Base-by-base conservation (phyloP, 345 rosid genomes). In the Rhodomyrtus tomentosa region DNA sequence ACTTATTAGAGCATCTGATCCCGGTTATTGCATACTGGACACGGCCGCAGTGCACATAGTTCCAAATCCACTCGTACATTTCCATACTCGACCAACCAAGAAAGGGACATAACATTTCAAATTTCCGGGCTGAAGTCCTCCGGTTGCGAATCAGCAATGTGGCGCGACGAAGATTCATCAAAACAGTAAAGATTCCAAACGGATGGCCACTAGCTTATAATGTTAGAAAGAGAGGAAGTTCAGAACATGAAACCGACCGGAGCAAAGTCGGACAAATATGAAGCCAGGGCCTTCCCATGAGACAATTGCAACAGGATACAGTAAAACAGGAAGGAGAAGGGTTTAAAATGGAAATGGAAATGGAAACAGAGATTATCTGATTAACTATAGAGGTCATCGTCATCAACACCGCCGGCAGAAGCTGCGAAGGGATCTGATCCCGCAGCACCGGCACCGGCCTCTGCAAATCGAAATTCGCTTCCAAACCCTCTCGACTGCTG, bases 401-500 rank as follows among this genome's bases (percentile, higher is more conserved):
- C 99, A 51, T 93, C 95, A 15, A 88, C 97, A 0, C 85, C 95
- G 1, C 90, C 97, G 13, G 95, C 94, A 6, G 99, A 84, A 79
- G 95, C 89, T 9, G 94, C 93, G 83, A 96, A 96, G 40, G 98
- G 94, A 88, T 96, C 97, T 32, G 98, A 82, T 15, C 90, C 87
- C 12, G 88, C 87, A 24, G 89, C 86, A 55, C 93, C 88, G 0
- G 90, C 50, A 11, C 91, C 87, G 3, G 93, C 81, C 4, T 94
- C 91, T 10, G 96, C 25, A 81, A 96, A 96, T 89, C 96, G 93
- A 84, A 96, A 96, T 82, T 95, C 98, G 4, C 89, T 73, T 73
- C 99, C 98, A 50, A 96, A 90, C 52, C 99, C 99, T 89, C 99
- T 91, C 0, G 99, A 96, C 72, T 96, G 99, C 88, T 96, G 99